phyloP scores from a whole-genome alignment of 768 basidiomycete species.

The Terana coerulea region DNA sequence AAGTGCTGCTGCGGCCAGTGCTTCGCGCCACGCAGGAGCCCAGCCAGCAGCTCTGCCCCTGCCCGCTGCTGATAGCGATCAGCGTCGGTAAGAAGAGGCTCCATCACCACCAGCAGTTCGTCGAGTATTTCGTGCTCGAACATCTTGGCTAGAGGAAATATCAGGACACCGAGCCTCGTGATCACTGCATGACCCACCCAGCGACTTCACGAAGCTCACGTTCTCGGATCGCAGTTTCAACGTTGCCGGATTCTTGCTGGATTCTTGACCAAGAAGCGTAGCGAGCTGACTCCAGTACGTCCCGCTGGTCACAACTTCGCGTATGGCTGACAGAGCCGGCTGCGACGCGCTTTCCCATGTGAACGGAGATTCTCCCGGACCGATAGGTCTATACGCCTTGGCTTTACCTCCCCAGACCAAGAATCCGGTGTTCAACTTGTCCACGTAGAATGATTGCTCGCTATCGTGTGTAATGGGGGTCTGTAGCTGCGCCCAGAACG shows the following conservation, averaged over 20 bases:
- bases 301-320: slow-evolving; percentile 38
- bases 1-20: slow-evolving; percentile 66
- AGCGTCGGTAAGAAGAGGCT: slow-evolving; percentile 55
- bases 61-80: slow-evolving; percentile 88
- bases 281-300: slow-evolving; percentile 62
- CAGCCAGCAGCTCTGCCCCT: slow-evolving; percentile 68
- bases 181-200: slow-evolving; percentile 37
- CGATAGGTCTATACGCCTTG: slow-evolving; percentile 51
- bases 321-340: slow-evolving; percentile 49
- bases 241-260: slow-evolving; percentile 46
- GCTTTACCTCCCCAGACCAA: slow-evolving; percentile 65
- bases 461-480: slow-evolving; percentile 13
- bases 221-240: slow-evolving; percentile 58
- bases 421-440: slow-evolving; percentile 78
- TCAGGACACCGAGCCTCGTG: too few species aligned
- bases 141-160: slow-evolving; percentile 60
- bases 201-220: slow-evolving; percentile 43
- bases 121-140: slow-evolving; percentile 53
- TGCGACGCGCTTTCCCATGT: slow-evolving; percentile 54
- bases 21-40: slow-evolving; percentile 78
- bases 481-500: slow-evolving; percentile 45
- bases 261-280: slow-evolving; percentile 78
- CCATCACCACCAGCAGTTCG: slow-evolving; percentile 49
- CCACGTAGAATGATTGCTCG: slow-evolving; percentile 48
- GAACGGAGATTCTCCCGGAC: slow-evolving; percentile 35